Evolutionary conservation across 1,139 yeast species (phyloP).

Genomic region (Fermentozyma sake): DNA sequence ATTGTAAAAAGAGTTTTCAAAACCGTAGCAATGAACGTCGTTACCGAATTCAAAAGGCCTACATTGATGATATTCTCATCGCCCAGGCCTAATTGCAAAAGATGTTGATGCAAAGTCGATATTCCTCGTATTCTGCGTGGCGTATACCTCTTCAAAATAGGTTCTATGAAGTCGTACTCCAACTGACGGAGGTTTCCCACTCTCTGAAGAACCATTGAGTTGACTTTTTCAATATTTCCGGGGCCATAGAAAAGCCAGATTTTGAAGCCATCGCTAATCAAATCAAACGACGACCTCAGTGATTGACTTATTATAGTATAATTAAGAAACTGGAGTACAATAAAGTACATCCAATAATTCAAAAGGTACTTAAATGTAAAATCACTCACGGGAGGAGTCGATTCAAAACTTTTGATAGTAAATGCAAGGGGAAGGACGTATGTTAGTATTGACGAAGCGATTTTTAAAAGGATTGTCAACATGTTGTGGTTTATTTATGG

Average conservation of each 20-base stretch:
- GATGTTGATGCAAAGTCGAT: too few species aligned
- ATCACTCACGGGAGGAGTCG: conserved; percentile 4
- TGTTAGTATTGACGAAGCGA: too few species aligned
- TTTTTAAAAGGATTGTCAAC: too few species aligned
- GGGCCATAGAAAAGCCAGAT: conserved; percentile 14
- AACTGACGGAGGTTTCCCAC: conserved; percentile 4
- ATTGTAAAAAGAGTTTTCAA: too few species aligned
- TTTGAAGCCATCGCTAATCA: conserved; percentile 4
- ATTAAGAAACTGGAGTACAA: conserved; percentile 8
- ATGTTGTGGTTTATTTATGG: too few species aligned
- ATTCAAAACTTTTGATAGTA: conserved; percentile 10
- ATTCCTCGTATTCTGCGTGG: too few species aligned
- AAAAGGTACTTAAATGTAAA: conserved; percentile 10
- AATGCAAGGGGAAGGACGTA: conserved; percentile 11
- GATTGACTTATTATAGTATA: conserved; percentile 6
- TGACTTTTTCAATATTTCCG: conserved; percentile 8
- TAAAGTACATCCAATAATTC: conserved; percentile 14
- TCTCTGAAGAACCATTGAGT: conserved; percentile 5
- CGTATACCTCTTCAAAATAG: too few species aligned
- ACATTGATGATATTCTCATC: too few species aligned
- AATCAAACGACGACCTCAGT: conserved; percentile 2
- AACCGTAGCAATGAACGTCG: too few species aligned
- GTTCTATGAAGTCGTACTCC: conserved; percentile 7
- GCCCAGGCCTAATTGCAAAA: too few species aligned
- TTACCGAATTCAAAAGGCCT: too few species aligned